These are phyloP conservation scores for Carpinus viminea DNA, from an alignment of 306 rosid species.

Conservation along the genomic window DNA sequence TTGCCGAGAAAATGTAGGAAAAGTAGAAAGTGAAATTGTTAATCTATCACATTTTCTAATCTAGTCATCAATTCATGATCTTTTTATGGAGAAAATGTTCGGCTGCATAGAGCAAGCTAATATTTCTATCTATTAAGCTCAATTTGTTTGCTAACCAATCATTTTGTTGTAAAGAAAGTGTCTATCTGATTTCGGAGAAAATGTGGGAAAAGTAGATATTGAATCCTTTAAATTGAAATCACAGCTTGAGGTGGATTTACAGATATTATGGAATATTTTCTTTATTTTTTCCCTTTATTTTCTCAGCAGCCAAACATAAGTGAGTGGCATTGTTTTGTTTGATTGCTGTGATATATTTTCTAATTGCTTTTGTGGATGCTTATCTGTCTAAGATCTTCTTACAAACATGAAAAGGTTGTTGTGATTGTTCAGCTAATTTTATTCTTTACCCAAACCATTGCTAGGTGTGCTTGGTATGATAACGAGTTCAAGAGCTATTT, in stretches of 20 bases:
- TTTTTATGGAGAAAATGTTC: too few species aligned
- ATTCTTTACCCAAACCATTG: not conserved
- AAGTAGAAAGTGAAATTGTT: constrained; percentile 7
- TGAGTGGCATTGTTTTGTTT: too few species aligned
- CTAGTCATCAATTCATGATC: too few species aligned
- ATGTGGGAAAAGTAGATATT: not conserved
- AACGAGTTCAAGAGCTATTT: not conserved
- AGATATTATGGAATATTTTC: not conserved
- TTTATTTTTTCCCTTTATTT: not conserved
- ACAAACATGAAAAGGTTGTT: not conserved
- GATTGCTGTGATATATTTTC: too few species aligned
- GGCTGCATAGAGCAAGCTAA: too few species aligned
- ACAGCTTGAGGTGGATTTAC: not conserved
- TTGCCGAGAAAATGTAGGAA: not conserved
- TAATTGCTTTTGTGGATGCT: not conserved
- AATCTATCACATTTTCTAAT: too few species aligned
- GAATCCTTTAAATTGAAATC: not conserved
- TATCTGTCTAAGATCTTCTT: not conserved
- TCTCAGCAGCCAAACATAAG: not conserved
- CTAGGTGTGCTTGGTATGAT: not conserved
- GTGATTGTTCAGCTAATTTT: not conserved
- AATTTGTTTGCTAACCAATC: too few species aligned
- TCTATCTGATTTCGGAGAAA: constrained; percentile 17
- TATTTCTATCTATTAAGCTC: too few species aligned
- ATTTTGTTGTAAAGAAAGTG: not conserved